Conservation (phyloP, 345 rosid genomes). For the Hibiscus tridactylites region DNA sequence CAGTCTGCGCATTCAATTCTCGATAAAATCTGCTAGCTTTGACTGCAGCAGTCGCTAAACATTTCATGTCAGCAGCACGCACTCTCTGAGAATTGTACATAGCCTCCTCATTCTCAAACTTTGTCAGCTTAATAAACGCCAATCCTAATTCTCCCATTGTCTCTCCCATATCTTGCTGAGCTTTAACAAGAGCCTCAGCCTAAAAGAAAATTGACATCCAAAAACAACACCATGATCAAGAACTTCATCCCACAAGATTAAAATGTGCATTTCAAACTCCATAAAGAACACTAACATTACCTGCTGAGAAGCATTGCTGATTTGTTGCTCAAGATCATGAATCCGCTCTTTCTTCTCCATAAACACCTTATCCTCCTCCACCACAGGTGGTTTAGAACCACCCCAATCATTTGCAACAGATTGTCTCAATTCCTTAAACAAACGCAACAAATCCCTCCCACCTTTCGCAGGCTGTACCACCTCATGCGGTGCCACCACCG, state of each 20-base stretch:
- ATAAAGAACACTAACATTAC: constrained; percentile 21
- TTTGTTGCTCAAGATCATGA: constrained; percentile 78
- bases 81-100: constrained; percentile 58
- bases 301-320: constrained; percentile 90
- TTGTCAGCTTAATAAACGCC: constrained; percentile 81
- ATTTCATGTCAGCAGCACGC: constrained; percentile 79
- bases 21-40: constrained; percentile 95
- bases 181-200: constrained; percentile 88
- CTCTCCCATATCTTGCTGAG: constrained; percentile 96
- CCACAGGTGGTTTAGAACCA: constrained; percentile 64
- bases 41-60: constrained; percentile 85
- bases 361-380: constrained; percentile 93
- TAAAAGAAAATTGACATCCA: constrained; percentile 15
- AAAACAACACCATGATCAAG: not conserved
- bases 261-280: not conserved
- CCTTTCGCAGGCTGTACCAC: constrained; percentile 87
- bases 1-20: constrained; percentile 76
- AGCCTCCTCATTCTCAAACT: constrained; percentile 91
- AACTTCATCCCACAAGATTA: constrained; percentile 2
- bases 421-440: constrained; percentile 88
- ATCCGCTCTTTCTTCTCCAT: constrained; percentile 76
- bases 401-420: constrained; percentile 85
- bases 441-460: constrained; percentile 77
- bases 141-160: constrained; percentile 89
- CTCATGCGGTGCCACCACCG: constrained; percentile 50